phyloP scores from a whole-genome alignment of 1,139 yeast genomes.

The Taphrina betulina region DNA sequence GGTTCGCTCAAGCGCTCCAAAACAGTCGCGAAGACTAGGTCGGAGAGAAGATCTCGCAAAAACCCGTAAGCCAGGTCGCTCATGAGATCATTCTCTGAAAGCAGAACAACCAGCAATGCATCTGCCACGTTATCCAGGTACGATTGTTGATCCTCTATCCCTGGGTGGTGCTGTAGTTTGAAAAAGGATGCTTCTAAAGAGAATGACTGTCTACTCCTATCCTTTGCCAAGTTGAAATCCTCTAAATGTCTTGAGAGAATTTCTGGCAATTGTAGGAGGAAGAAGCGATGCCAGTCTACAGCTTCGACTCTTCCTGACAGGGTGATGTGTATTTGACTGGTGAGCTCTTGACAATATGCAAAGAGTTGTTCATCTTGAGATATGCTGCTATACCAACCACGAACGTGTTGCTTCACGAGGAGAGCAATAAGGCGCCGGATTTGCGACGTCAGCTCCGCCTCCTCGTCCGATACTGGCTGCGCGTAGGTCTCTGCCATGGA shows the following conservation, averaged over 20 bases:
- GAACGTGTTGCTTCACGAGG: conserved; percentile 18
- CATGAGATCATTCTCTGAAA: conserved; percentile 23
- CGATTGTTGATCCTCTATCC: conserved; percentile 1
- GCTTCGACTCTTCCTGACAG: conserved; percentile 1
- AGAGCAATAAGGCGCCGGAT: conserved; percentile 8
- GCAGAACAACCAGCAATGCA: conserved; percentile 4
- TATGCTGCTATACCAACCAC: conserved; percentile 24
- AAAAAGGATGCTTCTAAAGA: conserved; percentile 13
- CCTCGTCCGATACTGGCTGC: too few species aligned
- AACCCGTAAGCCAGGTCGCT: conserved; percentile 27
- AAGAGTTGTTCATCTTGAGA: conserved; percentile 20
- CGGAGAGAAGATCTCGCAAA: conserved; percentile 15
- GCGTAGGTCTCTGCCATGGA: too few species aligned
- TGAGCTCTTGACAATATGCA: not conserved
- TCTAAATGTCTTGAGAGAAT: conserved; percentile 16
- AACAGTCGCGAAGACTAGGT: conserved; percentile 10
- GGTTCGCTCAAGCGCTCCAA: conserved; percentile 24
- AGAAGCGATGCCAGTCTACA: conserved; percentile 14
- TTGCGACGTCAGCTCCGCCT: conserved; percentile 4
- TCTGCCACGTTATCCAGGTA: conserved; percentile 25
- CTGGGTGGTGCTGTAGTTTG: conserved; percentile 9
- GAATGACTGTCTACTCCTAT: not conserved
- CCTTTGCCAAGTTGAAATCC: conserved; percentile 19
- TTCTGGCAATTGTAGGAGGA: conserved; percentile 3
- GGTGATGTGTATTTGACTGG: conserved; percentile 1